Evolutionary conservation across 2,329 filamentous ascomycete genomes (phyloP).

Genomic region (Diaporthe batatas): DNA sequence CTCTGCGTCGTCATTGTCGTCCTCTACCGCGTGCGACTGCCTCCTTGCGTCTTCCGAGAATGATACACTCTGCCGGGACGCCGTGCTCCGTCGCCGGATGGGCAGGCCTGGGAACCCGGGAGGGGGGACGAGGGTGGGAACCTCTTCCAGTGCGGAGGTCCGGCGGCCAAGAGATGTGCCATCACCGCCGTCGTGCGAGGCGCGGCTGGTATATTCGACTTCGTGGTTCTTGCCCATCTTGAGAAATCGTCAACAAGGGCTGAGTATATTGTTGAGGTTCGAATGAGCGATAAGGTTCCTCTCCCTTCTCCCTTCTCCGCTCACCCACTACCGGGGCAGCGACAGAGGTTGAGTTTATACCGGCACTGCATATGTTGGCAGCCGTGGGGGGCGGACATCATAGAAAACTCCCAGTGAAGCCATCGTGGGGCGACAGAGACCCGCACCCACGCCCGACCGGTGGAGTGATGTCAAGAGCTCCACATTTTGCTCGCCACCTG

Average conservation of each 20-base stretch:
- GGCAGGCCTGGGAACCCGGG: slow-evolving; percentile 29
- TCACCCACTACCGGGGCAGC: not conserved
- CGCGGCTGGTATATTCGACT: not conserved
- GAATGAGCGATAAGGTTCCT: not conserved
- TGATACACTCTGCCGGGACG: slow-evolving; percentile 28
- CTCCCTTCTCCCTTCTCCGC: not conserved
- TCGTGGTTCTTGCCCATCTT: slow-evolving; percentile 30
- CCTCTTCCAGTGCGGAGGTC: slow-evolving; percentile 34
- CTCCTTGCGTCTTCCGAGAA: slow-evolving; percentile 21
- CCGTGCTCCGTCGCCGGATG: slow-evolving; percentile 36
- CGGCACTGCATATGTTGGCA: not conserved
- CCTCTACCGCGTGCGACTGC: slow-evolving; percentile 27
- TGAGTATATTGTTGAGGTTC: not conserved
- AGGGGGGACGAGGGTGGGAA: slow-evolving; percentile 32
- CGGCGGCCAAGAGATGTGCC: slow-evolving; percentile 26
- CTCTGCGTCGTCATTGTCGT: slow-evolving; percentile 15
- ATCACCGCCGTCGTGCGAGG: slow-evolving; percentile 23
- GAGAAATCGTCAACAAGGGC: not conserved
- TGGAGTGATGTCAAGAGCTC: slow-evolving; percentile 12
- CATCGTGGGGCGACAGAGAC: slow-evolving; percentile 21
- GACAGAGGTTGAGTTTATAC: slow-evolving; percentile 13
- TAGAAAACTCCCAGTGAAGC: slow-evolving; percentile 1
- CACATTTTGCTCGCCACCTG: slow-evolving; percentile 5
- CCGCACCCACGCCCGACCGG: slow-evolving; percentile 24
- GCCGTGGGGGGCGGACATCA: not conserved